A percentile compares a stretch with the other conserved stretches of the same genome.
phyloP scores from a whole-genome alignment of 306 rosid genomes.

The Dryas alaskensis region DNA sequence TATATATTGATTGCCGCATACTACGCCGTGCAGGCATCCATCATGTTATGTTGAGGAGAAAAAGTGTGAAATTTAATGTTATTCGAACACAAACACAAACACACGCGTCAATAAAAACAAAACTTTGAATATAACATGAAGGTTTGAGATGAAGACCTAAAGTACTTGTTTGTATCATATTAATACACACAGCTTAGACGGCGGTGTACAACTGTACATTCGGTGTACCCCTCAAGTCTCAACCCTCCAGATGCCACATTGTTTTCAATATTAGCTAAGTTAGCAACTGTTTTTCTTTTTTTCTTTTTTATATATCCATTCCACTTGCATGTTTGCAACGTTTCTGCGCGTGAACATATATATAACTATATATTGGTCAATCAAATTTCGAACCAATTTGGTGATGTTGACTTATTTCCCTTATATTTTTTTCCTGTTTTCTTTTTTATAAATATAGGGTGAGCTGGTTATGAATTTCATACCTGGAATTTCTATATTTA shows the following conservation, averaged over 20 bases:
- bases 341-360: not conserved
- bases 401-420: not conserved
- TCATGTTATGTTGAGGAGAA: not conserved
- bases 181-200: not conserved
- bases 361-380: not conserved
- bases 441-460: not conserved
- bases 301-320: not conserved
- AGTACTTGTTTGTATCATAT: no score
- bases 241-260: not conserved
- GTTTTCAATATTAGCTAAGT: not conserved
- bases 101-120: conserved; percentile 1
- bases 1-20: not conserved
- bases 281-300: not conserved
- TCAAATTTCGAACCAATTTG: not conserved
- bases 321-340: not conserved
- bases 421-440: conserved; percentile 6
- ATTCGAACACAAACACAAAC: not conserved
- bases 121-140: not conserved
- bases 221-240: not conserved
- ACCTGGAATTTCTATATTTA: no score
- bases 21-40: not conserved
- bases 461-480: not conserved
- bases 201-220: conserved; percentile 9
- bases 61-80: no score
- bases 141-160: no score